Evolutionary conservation across 805 yeast genomes (phyloP), one percentile per base, ranked within the genome.

Genomic region (Clavispora santaluciae): DNA sequence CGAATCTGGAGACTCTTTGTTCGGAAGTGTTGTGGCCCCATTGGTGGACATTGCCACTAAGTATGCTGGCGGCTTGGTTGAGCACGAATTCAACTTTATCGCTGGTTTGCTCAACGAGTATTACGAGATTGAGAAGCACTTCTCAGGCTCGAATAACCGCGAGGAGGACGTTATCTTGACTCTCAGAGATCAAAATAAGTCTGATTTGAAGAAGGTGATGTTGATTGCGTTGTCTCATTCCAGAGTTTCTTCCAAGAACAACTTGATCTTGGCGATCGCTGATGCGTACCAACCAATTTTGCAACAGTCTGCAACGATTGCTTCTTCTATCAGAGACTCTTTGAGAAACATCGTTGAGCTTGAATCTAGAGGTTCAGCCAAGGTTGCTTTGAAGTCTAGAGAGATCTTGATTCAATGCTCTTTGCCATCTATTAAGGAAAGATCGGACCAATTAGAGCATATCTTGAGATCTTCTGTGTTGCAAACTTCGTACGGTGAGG

Each of bases 361-460:
- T 49, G 98, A 91, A 55, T 78, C 93, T 20, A 83, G 96, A 60
- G 79, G 87, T 7, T 81, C 96, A 26, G 91, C 96, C 22, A 91
- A 90, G 72, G 97, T 91, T 38, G 87, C 96, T 21, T 73, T 93
- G 59, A 89, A 87, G 65, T 97, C 98, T 1, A 81, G 98, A 61
- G 99, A 95, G 68, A 85, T 95, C 45, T 77, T 93, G 56, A 93
- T 93, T 56, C 96, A 90, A 73, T 93, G 97, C 63, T 88, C 98
- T 22, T 75, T 93, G 68, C 99, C 99, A 28, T 89, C 98, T 3
- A 83, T 89, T 48, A 81, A 86, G 64, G 99, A 93, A 68, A 82
- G 98, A 71, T 83, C 95, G 23, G 97, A 91, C 63, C 99, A 95
- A 71, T 77, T 93, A 59, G 98, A 95, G 70, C 97, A 91, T 63